Evolutionary conservation across 1,139 yeast genomes (phyloP), one percentile per base, ranked within the genome.

Genomic region (Trichomonascaceae sp.): DNA sequence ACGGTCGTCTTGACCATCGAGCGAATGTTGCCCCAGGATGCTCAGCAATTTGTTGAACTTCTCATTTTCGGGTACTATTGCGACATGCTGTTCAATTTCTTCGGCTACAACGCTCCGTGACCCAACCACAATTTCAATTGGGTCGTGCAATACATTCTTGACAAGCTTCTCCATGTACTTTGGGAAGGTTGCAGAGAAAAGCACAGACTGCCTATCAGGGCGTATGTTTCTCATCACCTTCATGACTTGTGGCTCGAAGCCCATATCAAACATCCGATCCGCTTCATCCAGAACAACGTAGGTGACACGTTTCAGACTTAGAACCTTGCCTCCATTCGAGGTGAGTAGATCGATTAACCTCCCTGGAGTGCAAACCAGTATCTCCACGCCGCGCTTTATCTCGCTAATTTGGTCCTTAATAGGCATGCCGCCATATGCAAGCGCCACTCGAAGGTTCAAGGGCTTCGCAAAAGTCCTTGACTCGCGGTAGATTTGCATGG

Each of bases 141-240:
- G 92, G 39, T 69, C 60, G 8, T 42, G 41, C 27, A 87, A 56
- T 1, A 76, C 67, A 41, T 71, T 71, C 32, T 69, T 64, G 0
- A 95, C 97, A 41, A 87, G 64, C 2, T 60, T 57, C 48, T 82
- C 93, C 69, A 89, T 70, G 42, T 78, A 78, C 13, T 51, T 40
- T 0, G 97, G 96, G 45, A 89, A 85, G 0, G 99, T 92, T 0
- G 98, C 98, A 8, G 95, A 82, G 52, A 89, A 89, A 26, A 92
- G 56, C 4, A 87, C 92, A n/a, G 93, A 81, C 51, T 89, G 98
- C 36, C 79, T 64, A 50, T 87, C 95, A 0, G 93, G 93, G 34
- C 97, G 65, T 2, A 84, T 69, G 30, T 80, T 80, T 20, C 71
- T 65, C 48, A 85, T 65, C 18, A 92, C 78, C 48, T 84, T 82